A percentile compares a stretch with the other conserved stretches of the same genome.
Conservation (phyloP, 805 yeast species). For the Barnettozyma wickerhamii region DNA sequence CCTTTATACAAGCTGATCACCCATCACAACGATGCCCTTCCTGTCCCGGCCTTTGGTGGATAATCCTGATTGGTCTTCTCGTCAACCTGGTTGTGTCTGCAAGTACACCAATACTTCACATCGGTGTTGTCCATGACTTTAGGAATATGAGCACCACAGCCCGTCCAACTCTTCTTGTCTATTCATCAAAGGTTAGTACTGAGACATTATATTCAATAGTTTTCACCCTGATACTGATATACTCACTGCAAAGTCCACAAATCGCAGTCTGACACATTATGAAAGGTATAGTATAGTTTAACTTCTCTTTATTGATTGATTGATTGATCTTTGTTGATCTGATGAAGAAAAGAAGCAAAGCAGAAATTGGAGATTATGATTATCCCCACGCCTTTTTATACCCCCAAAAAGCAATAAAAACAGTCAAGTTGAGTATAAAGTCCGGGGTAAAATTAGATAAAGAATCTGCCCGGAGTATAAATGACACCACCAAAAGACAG, state of each 20-base stretch:
- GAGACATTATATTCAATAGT: too few relatives aligned
- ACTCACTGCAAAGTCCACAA: conserved; percentile 26
- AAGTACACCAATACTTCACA: conserved; percentile 43
- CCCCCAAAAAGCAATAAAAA: too few relatives aligned
- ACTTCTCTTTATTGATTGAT: too few relatives aligned
- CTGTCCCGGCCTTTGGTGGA: conserved; percentile 65
- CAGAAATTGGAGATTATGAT: too few relatives aligned
- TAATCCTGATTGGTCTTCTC: conserved; percentile 35
- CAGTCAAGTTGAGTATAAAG: too few relatives aligned
- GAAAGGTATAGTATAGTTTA: too few relatives aligned
- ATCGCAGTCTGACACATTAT: conserved; percentile 26
- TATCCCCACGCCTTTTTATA: too few relatives aligned
- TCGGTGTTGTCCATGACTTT: conserved; percentile 51
- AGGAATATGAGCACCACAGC: conserved; percentile 55
- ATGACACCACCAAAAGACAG: too few relatives aligned
- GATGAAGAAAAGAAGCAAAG: neutral
- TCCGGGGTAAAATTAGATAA: too few relatives aligned
- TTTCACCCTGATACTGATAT: neutral
- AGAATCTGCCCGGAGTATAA: too few relatives aligned
- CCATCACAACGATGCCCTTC: conserved; percentile 35
- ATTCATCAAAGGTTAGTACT: too few relatives aligned
- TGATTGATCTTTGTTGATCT: too few relatives aligned
- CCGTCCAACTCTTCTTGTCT: conserved; percentile 57
- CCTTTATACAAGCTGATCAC: neutral
- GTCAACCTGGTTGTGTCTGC: conserved; percentile 33